These are phyloP conservation scores for Debaryomyces prosopidis DNA, from an alignment of 805 yeast genomes.

Conservation along the genomic window DNA sequence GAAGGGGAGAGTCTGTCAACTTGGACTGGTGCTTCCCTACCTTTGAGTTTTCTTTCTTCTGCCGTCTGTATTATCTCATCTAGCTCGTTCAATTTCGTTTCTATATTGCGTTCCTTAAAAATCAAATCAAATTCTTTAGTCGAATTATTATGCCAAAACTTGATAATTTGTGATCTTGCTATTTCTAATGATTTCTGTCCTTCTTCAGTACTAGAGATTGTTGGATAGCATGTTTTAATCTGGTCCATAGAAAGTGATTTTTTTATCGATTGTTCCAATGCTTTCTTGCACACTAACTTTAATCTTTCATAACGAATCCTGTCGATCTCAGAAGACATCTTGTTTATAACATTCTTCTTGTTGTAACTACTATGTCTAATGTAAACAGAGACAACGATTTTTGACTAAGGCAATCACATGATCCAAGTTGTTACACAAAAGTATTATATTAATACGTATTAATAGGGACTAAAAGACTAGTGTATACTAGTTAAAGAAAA, in stretches of 20 bases:
- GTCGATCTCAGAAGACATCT: slow-evolving; percentile 8
- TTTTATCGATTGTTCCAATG: slow-evolving; percentile 52
- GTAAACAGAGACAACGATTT: background rate
- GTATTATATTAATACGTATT: background rate
- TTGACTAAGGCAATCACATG: background rate
- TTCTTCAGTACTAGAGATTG: slow-evolving; percentile 44
- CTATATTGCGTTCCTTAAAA: slow-evolving; percentile 47
- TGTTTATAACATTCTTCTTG: background rate
- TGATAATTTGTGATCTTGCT: slow-evolving; percentile 53
- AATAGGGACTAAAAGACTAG: background rate
- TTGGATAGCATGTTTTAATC: slow-evolving; percentile 55
- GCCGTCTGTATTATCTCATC: slow-evolving; percentile 50
- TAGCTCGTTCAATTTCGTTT: slow-evolving; percentile 43
- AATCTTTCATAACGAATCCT: slow-evolving; percentile 51
- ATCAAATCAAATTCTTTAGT: slow-evolving; percentile 56
- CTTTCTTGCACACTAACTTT: slow-evolving; percentile 50
- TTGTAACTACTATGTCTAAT: background rate
- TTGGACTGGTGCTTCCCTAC: slow-evolving; percentile 17
- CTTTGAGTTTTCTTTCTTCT: slow-evolving; percentile 22
- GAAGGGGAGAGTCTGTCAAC: slow-evolving; percentile 30
- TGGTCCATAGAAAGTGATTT: slow-evolving; percentile 52
- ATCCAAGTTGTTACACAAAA: background rate
- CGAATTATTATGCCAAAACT: slow-evolving; percentile 51
- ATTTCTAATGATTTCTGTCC: slow-evolving; percentile 46
- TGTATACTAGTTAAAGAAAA: background rate